phyloP scores from a whole-genome alignment of 345 rosid species.

The Eutrema heterophyllum region DNA sequence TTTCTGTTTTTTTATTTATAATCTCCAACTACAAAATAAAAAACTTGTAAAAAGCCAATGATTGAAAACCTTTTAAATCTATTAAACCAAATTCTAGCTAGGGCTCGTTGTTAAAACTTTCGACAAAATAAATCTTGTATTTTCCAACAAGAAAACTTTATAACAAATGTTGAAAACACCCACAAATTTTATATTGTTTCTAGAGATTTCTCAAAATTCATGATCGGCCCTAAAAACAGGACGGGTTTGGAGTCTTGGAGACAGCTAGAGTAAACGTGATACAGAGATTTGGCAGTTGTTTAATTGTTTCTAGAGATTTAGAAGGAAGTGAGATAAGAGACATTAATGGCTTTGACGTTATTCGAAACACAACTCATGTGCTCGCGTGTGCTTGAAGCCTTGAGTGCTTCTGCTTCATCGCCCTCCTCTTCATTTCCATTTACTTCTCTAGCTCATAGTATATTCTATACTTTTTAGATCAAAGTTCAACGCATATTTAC shows the following conservation, averaged over 20 bases:
- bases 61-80: too few species aligned
- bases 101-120: too few species aligned
- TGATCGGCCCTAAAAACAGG: constrained; percentile 6
- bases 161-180: neutral
- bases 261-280: constrained; percentile 29
- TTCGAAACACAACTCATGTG: constrained; percentile 25
- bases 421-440: neutral
- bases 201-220: neutral
- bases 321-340: neutral
- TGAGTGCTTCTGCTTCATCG: neutral
- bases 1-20: too few species aligned
- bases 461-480: too few species aligned
- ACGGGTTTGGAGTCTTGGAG: constrained; percentile 11
- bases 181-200: neutral
- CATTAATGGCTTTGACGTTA: constrained; percentile 22
- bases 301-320: neutral
- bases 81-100: too few species aligned
- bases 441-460: neutral
- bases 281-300: constrained; percentile 21
- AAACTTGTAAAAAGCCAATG: too few species aligned
- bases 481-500: too few species aligned
- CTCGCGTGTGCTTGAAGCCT: constrained; percentile 22
- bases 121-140: too few species aligned
- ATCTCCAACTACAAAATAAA: too few species aligned
- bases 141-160: too few species aligned